Base-by-base conservation (phyloP, 495 filamentous ascomycete genomes). In the Trichoderma erinaceum region DNA sequence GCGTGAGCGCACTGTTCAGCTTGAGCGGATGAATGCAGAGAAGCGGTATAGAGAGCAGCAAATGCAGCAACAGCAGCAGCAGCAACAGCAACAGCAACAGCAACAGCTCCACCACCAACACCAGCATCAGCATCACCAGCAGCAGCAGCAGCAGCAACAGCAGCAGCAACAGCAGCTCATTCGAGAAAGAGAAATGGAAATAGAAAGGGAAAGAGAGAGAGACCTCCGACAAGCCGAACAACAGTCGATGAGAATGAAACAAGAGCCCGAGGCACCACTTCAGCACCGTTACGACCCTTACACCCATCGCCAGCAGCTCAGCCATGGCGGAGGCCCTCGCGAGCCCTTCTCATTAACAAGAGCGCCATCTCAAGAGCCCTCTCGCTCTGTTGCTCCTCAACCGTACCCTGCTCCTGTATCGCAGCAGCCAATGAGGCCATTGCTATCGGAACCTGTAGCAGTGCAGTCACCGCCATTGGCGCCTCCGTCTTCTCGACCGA, bases 271-370 rank as follows among this genome's bases (percentile, higher is more conserved):
- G 41, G 69, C 77, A 16, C 66, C 69, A 23, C 69, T 74, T 52
- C 75, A 77, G 25, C 73, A 71, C 29, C 68, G 65, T 25, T 79
- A 77, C 71, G 75, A 76, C 3, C 74, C 71, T 11, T 75, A 72
- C 21, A 72, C 69, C 27, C 69, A 73, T 52, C 74, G 73, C 13
- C 72, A 67, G 41, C 68, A 41, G 71, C 70, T 63, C 70, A 75
- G 63, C 68, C 74, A 56, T 70, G 78, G 29, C 74, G 81, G 46
- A 72, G 68, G 56, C 25, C 56, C 56, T 18, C 56, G 56, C 27
- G 81, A 82, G 48, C 74, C 75, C 35, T 66, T 77, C 13, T 69
- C 80, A 1, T 50, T 81, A 63, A 72, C 78, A 43, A 76, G 81
- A 48, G 80, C 79, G 48, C 73, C 77, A 23, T 15, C 56, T 25